Conservation (phyloP, 495 filamentous ascomycete species). For the Jackrogersella minutella region DNA sequence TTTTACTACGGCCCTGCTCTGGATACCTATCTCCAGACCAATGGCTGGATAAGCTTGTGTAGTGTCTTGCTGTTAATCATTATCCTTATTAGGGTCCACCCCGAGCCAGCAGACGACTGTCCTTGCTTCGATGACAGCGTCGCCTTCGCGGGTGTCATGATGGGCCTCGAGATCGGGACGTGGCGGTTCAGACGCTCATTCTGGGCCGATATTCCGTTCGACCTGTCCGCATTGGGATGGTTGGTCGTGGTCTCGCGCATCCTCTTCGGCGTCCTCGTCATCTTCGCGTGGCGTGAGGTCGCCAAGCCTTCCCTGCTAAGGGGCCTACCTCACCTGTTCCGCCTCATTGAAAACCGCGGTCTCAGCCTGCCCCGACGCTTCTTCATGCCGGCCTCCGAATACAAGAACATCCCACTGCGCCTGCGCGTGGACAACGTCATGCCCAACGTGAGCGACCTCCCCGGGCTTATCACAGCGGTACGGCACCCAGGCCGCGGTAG, state of each 20-base stretch:
- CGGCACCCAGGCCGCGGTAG: slow-evolving; percentile 75
- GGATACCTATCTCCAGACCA: slow-evolving; percentile 70
- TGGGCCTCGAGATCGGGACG: slow-evolving; percentile 78
- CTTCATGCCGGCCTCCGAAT: slow-evolving; percentile 89
- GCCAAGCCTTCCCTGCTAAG: slow-evolving; percentile 84
- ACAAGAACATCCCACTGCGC: slow-evolving; percentile 80
- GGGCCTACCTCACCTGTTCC: slow-evolving; percentile 83
- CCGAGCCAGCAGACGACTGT: slow-evolving; percentile 95
- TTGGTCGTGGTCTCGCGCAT: slow-evolving; percentile 68
- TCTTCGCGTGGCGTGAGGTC: slow-evolving; percentile 88
- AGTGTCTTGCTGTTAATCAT: slow-evolving; percentile 70
- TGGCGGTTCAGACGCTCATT: slow-evolving; percentile 77
- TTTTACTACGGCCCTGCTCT: slow-evolving; percentile 72
- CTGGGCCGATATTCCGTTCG: slow-evolving; percentile 66
- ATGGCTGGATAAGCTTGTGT: slow-evolving; percentile 64
- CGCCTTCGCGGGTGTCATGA: slow-evolving; percentile 86
- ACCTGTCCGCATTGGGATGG: slow-evolving; percentile 66
- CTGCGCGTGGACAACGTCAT: slow-evolving; percentile 86
- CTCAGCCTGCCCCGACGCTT: slow-evolving; percentile 82
- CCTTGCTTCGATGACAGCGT: slow-evolving; percentile 98
- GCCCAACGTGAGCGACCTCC: slow-evolving; percentile 83
- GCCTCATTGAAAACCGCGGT: slow-evolving; percentile 80
- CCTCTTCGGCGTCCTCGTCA: slow-evolving; percentile 76
- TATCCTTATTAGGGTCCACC: slow-evolving; percentile 84
- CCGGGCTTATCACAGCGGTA: slow-evolving; percentile 77